Evolutionary conservation across 108 stramenopile genomes (phyloP).

Genomic region (Pseudonitzschia pungens): DNA sequence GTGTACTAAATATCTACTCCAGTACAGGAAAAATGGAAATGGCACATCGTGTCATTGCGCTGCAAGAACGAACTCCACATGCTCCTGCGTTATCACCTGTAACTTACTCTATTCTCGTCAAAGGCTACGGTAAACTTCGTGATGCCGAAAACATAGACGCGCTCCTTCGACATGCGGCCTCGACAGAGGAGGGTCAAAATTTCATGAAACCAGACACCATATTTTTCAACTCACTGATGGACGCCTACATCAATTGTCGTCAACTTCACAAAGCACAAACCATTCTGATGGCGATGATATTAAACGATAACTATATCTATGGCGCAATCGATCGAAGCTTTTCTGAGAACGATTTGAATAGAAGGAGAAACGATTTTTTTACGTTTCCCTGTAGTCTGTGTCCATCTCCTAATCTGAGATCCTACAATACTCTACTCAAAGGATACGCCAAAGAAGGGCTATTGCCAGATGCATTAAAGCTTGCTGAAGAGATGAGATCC

Average conservation of each 20-base stretch:
- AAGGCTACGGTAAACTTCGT: conserved; percentile 64
- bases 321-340: background rate
- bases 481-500: conserved; percentile 48
- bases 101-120: conserved; percentile 75
- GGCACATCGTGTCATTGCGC: conserved; percentile 68
- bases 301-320: conserved; percentile 13
- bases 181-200: conserved; percentile 29
- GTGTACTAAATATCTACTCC: conserved; percentile 67
- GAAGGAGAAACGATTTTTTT: conserved; percentile 2
- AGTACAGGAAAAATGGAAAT: conserved; percentile 57
- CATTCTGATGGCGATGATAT: conserved; percentile 52
- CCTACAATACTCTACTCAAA: conserved; percentile 81
- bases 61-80: conserved; percentile 62
- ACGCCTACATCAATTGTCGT: conserved; percentile 81
- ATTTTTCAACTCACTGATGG: conserved; percentile 70
- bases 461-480: conserved; percentile 40
- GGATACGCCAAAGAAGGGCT: conserved; percentile 59
- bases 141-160: conserved; percentile 65
- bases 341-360: background rate
- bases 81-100: conserved; percentile 71
- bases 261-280: conserved; percentile 49
- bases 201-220: conserved; percentile 54
- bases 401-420: conserved; percentile 59
- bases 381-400: conserved; percentile 18
- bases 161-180: conserved; percentile 49